Evolutionary conservation across 495 filamentous ascomycete species (phyloP).

Genomic region (Podospora bellae-mahoneyi): DNA sequence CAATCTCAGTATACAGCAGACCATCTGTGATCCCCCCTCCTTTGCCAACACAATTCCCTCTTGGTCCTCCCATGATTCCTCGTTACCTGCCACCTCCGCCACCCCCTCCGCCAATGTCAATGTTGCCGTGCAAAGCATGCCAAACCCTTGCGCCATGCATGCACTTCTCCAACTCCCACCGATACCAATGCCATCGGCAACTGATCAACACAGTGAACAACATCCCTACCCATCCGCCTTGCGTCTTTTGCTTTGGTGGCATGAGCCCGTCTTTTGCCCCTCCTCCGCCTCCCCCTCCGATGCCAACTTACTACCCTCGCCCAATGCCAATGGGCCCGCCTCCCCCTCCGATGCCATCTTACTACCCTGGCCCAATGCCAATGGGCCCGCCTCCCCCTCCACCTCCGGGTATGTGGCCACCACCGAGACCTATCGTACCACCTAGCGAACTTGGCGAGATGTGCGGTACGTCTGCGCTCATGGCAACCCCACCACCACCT

Average conservation of each 20-base stretch:
- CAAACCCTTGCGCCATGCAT: not conserved
- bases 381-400: not conserved
- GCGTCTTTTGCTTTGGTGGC: not conserved
- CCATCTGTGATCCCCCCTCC: conserved; percentile 2
- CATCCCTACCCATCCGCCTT: conserved; percentile 2
- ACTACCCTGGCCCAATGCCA: not conserved
- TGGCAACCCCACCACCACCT: not conserved
- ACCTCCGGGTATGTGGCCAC: not conserved
- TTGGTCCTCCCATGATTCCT: not conserved
- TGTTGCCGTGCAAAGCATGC: conserved; percentile 1
- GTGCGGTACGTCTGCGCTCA: not conserved
- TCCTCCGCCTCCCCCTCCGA: not conserved
- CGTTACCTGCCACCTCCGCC: not conserved
- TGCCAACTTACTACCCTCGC: not conserved
- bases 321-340: not conserved
- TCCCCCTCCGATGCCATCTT: not conserved
- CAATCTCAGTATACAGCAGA: conserved; percentile 14
- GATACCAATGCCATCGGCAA: not conserved
- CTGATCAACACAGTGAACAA: not conserved
- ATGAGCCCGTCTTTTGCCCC: not conserved
- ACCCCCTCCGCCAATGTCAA: conserved; percentile 3
- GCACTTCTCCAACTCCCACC: not conserved
- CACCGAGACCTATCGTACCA: not conserved
- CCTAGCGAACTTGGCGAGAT: not conserved
- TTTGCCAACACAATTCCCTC: not conserved